Conservation (phyloP, 805 yeast species). For the Osmozyma mogii region DNA sequence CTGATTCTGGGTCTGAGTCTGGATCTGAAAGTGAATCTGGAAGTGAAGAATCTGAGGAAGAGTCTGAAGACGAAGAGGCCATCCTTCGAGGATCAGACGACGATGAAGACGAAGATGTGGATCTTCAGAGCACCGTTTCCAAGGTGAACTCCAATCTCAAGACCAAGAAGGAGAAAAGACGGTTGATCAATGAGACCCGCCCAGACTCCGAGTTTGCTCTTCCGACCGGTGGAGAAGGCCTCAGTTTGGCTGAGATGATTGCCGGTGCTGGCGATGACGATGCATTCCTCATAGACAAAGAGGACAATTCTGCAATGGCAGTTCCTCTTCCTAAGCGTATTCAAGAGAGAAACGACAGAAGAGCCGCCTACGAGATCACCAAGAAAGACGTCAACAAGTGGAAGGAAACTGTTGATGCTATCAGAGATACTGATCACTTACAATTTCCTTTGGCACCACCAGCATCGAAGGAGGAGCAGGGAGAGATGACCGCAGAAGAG, state of each 20-base stretch:
- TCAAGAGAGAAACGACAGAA: constrained; percentile 77
- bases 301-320: constrained; percentile 38
- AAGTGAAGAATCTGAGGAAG: constrained; percentile 25
- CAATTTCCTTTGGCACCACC: constrained; percentile 58
- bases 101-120: constrained; percentile 44
- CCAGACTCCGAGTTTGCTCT: constrained; percentile 65
- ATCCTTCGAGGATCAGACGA: constrained; percentile 21
- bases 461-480: constrained; percentile 14
- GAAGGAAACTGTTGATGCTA: constrained; percentile 73
- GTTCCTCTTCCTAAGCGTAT: constrained; percentile 83
- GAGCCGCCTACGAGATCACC: constrained; percentile 84
- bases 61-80: constrained; percentile 19
- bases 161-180: constrained; percentile 33
- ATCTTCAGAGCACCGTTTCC: constrained; percentile 42
- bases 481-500: constrained; percentile 28
- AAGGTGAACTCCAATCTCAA: constrained; percentile 27
- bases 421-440: constrained; percentile 78
- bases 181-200: constrained; percentile 43
- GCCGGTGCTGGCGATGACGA: constrained; percentile 49
- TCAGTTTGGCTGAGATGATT: constrained; percentile 71
- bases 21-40: not conserved
- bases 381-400: constrained; percentile 82
- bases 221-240: constrained; percentile 51
- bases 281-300: constrained; percentile 42
- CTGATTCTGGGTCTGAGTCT: constrained; percentile 5